These are phyloP conservation scores for Crinitomyces ghanaensis DNA, from an alignment of 805 yeast genomes.

Conservation along the genomic window DNA sequence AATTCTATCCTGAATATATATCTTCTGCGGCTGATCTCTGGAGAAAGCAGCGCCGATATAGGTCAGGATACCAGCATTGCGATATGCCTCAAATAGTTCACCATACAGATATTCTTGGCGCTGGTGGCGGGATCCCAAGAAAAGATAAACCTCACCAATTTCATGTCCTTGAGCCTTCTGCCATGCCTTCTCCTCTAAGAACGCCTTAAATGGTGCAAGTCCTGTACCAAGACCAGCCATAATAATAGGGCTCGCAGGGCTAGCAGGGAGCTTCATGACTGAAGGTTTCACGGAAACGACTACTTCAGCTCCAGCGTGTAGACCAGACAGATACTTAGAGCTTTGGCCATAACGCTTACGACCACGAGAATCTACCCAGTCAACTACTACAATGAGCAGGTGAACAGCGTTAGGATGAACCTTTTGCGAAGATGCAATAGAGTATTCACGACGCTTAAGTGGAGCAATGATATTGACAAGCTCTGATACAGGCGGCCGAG, in stretches of 20 bases:
- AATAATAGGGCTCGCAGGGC: conserved; percentile 77
- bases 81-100: conserved; percentile 94
- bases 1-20: conserved; percentile 90
- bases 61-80: conserved; percentile 83
- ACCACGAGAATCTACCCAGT: conserved; percentile 83
- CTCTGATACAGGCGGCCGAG: conserved; percentile 62
- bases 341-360: conserved; percentile 88
- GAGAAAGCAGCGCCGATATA: conserved; percentile 97
- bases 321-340: conserved; percentile 77
- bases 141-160: conserved; percentile 80
- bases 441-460: conserved; percentile 92
- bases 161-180: conserved; percentile 80
- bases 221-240: conserved; percentile 99
- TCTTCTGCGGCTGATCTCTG: conserved; percentile 90
- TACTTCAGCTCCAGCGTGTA: conserved; percentile 68
- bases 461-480: conserved; percentile 68
- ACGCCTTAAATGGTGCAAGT: conserved; percentile 96
- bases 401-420: conserved; percentile 87
- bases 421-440: conserved; percentile 93
- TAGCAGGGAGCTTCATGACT: conserved; percentile 90
- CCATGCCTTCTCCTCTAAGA: conserved; percentile 89
- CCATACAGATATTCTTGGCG: conserved; percentile 93
- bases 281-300: conserved; percentile 94
- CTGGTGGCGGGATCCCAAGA: conserved; percentile 89
- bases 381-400: conserved; percentile 86